Evolutionary conservation across 352 stramenopile species (phyloP), one percentile per base, ranked within the genome.

Genomic region (Globisporangium megalacanthum): DNA sequence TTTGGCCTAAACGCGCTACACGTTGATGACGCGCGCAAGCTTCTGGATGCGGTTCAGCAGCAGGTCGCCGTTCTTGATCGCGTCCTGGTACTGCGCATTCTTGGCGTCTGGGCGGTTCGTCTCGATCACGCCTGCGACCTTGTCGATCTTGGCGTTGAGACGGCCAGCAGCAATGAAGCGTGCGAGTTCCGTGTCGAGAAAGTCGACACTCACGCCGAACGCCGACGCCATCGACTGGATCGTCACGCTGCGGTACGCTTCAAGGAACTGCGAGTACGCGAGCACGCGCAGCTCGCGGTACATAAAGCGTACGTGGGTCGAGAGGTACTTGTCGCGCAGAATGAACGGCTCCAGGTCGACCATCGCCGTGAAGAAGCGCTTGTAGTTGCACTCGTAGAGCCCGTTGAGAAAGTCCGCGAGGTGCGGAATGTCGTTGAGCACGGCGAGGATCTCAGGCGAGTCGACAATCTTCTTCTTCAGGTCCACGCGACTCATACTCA

Each of bases 81-180:
- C 96, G 53, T 97, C 90, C 73, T 98, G 89, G 75, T 99, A 99
- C 73, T 99, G 94, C 17, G 94, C 92, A 79, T 99, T 99, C 79
- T 99, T 99, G 61, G 89, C 86, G 83, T 99, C 97, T 1, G 97
- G 94, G 47, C 96, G 87, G 70, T 98, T 98, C n/a, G 95, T 99
- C 69, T 99, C 94, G 59, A 99, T 97, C 31, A 99, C 94, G 37
- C 95, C 96, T 19, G 80, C 94, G 46, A 98, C 96, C 79, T 99
- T 99, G 77, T 99, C 97, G 73, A 99, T 99, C 78, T 99, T 99
- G 51, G 97, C 97, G 62, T 97, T 98, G 49, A 99, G 72, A 36
- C 97, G 86, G 2, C 95, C 92, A 1, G 95, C 92, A 2, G 96
- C 95, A 67, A 99, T 99, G 75, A 99, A 99, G 50, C 94, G 88